These are phyloP conservation scores for Lachnellula hyalina DNA, from an alignment of 2,329 filamentous ascomycete species.

Conservation along the genomic window DNA sequence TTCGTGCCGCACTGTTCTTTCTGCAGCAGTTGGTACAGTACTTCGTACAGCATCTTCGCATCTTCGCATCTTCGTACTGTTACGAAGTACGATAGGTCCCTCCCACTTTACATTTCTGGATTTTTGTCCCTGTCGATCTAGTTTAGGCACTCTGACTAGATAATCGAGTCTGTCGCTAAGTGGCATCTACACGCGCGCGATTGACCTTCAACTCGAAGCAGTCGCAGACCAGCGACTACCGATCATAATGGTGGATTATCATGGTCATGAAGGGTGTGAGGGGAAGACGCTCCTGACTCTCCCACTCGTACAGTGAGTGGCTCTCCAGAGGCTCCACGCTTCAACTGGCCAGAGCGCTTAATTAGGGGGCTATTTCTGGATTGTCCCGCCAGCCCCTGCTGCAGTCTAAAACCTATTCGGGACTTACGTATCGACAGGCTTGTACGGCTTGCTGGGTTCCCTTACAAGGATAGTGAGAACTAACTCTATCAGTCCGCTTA, in stretches of 20 bases:
- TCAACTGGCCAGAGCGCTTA: conserved; percentile 1
- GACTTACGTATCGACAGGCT: background rate
- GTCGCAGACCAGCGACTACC: background rate
- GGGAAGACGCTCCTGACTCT: background rate
- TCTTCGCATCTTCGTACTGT: too few relatives aligned
- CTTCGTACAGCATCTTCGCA: too few relatives aligned
- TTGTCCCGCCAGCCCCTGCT: background rate
- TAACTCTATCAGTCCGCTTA: background rate
- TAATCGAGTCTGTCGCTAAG: background rate
- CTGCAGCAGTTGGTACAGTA: background rate
- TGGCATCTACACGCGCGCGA: background rate
- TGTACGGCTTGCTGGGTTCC: background rate
- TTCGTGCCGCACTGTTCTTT: background rate
- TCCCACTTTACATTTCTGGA: background rate
- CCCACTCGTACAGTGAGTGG: background rate
- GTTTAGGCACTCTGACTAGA: too few relatives aligned
- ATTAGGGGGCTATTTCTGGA: background rate
- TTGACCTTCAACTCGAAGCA: background rate
- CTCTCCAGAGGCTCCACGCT: background rate
- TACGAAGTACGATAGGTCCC: background rate
- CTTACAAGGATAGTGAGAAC: background rate
- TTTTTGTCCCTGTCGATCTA: too few relatives aligned
- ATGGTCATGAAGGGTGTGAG: too few relatives aligned
- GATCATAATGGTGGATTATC: background rate
- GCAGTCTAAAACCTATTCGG: background rate